A percentile compares a stretch with the other conserved stretches of the same genome.
phyloP scores from a whole-genome alignment of 2,329 filamentous ascomycete species.

The Cryphonectria nitschkei region DNA sequence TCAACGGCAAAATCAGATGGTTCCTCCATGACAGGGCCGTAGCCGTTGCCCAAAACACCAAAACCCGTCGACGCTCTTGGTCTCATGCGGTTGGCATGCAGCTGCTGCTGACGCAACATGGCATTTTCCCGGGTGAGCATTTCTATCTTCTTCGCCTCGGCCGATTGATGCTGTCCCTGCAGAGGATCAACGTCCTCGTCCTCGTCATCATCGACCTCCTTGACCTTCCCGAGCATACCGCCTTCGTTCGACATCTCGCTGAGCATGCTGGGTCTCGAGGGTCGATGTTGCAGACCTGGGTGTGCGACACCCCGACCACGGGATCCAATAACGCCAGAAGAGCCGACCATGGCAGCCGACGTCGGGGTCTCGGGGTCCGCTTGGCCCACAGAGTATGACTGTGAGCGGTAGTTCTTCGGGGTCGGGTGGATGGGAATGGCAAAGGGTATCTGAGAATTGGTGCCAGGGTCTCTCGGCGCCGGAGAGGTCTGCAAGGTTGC shows the following conservation, averaged over 20 bases:
- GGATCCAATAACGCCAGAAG: slow-evolving; percentile 54
- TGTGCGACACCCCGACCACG: slow-evolving; percentile 59
- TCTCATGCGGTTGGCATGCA: slow-evolving; percentile 57
- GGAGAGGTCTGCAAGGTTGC: slow-evolving; percentile 54
- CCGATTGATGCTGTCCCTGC: slow-evolving; percentile 53
- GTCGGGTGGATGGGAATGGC: slow-evolving; percentile 87
- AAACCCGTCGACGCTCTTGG: slow-evolving; percentile 62
- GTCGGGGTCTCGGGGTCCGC: slow-evolving; percentile 68
- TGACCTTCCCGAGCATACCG: slow-evolving; percentile 67
- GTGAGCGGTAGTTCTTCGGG: slow-evolving; percentile 90
- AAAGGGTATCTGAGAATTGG: slow-evolving; percentile 75
- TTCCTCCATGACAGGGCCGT: slow-evolving; percentile 64
- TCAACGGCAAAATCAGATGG: slow-evolving; percentile 71
- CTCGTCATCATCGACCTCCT: slow-evolving; percentile 70
- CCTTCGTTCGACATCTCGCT: slow-evolving; percentile 72
- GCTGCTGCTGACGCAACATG: slow-evolving; percentile 61
- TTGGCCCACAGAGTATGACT: slow-evolving; percentile 95
- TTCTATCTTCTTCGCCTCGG: slow-evolving; percentile 66
- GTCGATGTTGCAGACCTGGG: slow-evolving; percentile 76
- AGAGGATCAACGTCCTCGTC: slow-evolving; percentile 35
- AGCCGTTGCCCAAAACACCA: slow-evolving; percentile 56
- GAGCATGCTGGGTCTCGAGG: slow-evolving; percentile 77
- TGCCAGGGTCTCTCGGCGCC: slow-evolving; percentile 54
- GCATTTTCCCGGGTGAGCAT: slow-evolving; percentile 65
- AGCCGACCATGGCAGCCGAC: slow-evolving; percentile 45